These are phyloP conservation scores for Fonsecaea monophora DNA, from an alignment of 2,329 filamentous ascomycete species.

Conservation along the genomic window DNA sequence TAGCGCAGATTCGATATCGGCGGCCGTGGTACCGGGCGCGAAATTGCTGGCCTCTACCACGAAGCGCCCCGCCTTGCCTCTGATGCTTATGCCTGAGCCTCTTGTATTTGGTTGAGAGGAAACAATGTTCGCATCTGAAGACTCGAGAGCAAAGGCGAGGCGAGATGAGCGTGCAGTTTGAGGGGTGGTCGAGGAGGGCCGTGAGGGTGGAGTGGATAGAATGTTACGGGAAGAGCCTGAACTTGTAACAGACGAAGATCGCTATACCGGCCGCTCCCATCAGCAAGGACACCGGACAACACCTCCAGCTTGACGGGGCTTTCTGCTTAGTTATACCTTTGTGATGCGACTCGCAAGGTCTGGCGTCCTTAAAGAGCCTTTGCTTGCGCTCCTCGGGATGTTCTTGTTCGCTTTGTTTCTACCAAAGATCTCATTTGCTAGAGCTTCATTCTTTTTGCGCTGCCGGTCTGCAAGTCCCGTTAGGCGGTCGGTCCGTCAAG, in stretches of 20 bases:
- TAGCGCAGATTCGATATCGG: constrained; percentile 69
- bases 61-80: constrained; percentile 62
- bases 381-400: constrained; percentile 47
- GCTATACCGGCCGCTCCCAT: constrained; percentile 40
- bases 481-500: constrained; percentile 19
- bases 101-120: constrained; percentile 42
- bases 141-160: constrained; percentile 38
- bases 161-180: constrained; percentile 46
- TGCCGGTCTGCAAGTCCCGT: constrained; percentile 53
- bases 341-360: constrained; percentile 65
- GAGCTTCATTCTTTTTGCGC: constrained; percentile 61
- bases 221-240: constrained; percentile 31
- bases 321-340: constrained; percentile 53
- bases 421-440: constrained; percentile 66
- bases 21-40: constrained; percentile 69
- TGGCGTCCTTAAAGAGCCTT: constrained; percentile 50
- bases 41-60: constrained; percentile 68
- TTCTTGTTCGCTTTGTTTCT: constrained; percentile 57
- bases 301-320: constrained; percentile 1
- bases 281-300: constrained; percentile 19
- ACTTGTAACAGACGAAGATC: constrained; percentile 44
- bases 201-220: constrained; percentile 36
- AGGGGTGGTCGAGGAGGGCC: constrained; percentile 42
- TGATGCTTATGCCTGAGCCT: constrained; percentile 58
- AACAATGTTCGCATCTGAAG: constrained; percentile 45